Base-by-base conservation (phyloP, 495 filamentous ascomycete species). In the Pyrenopolyporus hunteri region DNA sequence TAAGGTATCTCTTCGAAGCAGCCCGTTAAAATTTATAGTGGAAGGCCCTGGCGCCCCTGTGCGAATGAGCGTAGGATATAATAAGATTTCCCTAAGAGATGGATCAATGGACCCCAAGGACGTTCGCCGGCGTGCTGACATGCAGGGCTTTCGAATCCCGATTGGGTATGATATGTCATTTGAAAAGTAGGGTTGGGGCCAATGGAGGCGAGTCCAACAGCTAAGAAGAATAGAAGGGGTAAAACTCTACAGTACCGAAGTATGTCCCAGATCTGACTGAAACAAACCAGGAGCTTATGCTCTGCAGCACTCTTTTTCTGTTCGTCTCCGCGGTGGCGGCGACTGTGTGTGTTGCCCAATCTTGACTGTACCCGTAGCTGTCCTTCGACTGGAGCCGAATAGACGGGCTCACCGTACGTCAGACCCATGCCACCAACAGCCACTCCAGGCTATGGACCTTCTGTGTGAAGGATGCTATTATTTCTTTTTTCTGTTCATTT, bases 191-290 rank as follows among this genome's bases (percentile, higher is more conserved):
- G 11, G 44, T 45, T 39, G 42, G 51, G 42, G 46, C 63, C 63
- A 66, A 66, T 62, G 23, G 53, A 54, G 35, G 23, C 46, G 28
- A 40, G 28, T 7, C 19, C 20, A 28, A 22, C 50, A 46, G 51
- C 22, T 25, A 45, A 40, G 19, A 40, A 44, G 14, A 45, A 64
- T 37, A 25, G 23, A 59, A 39, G 33, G 40, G 29, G 49, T 59
- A 60, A 60, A 44, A 55, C 50, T 59, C 39, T 50, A 52, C 35
- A 44, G 57, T 29, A 40, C 43, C 52, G 19, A 16, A 31, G 33
- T 56, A 59, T 66, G 64, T 69, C 56, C 65, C 62, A 71, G 68
- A 71, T 71, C 68, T 68, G 65, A 69, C 68, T 68, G 68, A 71
- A 65, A 71, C 68, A 63, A 49, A 46, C 54, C 31, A 22, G 17